Conservation (phyloP, 2,329 filamentous ascomycete species). For the Teratosphaeria nubilosa region DNA sequence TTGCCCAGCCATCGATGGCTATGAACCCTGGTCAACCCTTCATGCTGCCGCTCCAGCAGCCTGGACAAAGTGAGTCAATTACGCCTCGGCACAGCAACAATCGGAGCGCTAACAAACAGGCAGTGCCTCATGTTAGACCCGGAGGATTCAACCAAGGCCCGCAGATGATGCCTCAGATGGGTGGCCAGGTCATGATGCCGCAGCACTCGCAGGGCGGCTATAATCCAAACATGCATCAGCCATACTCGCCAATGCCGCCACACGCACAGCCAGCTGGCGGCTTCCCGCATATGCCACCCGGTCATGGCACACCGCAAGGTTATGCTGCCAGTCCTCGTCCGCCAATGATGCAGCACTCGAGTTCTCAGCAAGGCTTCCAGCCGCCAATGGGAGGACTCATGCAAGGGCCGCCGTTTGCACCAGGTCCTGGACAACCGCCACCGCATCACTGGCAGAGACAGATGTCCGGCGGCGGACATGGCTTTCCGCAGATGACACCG, state of each 20-base stretch:
- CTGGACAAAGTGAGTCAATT: slow-evolving; percentile 1
- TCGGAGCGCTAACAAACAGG: not conserved
- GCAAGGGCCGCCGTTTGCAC: slow-evolving; percentile 5
- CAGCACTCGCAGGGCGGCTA: slow-evolving; percentile 39
- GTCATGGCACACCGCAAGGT: slow-evolving; percentile 40
- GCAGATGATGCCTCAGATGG: slow-evolving; percentile 5
- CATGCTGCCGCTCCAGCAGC: slow-evolving; percentile 13
- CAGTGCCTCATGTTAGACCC: not conserved
- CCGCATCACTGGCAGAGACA: slow-evolving; percentile 20
- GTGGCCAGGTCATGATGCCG: slow-evolving; percentile 11
- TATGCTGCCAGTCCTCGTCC: slow-evolving; percentile 80
- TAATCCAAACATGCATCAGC: slow-evolving; percentile 54
- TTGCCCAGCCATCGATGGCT: slow-evolving; percentile 17
- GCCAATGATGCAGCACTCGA: slow-evolving; percentile 88
- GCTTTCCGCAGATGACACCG: slow-evolving; percentile 25
- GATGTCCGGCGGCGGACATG: slow-evolving; percentile 17
- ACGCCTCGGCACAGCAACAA: not conserved
- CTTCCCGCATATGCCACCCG: slow-evolving; percentile 26
- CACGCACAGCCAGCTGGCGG: slow-evolving; percentile 53
- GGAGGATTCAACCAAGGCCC: slow-evolving; percentile 3
- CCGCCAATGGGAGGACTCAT: slow-evolving; percentile 4
- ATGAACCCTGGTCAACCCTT: slow-evolving; percentile 10
- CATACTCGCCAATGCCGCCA: slow-evolving; percentile 52
- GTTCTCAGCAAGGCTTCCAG: slow-evolving; percentile 74
- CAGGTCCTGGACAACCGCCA: slow-evolving; percentile 7